These are phyloP conservation scores for Sclerotinia minor DNA, from an alignment of 2,329 filamentous ascomycete species.

Conservation along the genomic window DNA sequence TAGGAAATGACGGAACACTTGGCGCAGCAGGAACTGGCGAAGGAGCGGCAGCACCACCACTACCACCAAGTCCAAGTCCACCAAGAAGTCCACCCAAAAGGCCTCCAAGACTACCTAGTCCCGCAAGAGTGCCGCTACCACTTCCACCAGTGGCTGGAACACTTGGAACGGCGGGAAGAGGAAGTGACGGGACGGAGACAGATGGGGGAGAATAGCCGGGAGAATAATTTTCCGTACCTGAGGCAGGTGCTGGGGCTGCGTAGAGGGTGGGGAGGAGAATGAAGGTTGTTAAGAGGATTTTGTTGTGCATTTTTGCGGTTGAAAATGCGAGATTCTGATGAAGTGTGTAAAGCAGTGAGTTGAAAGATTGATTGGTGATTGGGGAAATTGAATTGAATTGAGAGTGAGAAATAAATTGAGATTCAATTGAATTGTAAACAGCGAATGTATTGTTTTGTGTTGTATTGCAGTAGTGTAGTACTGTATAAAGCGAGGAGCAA, in stretches of 20 bases:
- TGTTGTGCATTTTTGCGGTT: conserved; percentile 6
- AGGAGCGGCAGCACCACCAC: background rate
- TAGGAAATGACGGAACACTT: background rate
- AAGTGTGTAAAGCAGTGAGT: background rate
- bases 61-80: background rate
- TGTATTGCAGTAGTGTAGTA: background rate
- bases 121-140: background rate
- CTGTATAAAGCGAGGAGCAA: background rate
- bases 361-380: background rate
- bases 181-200: background rate
- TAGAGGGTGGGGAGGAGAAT: background rate
- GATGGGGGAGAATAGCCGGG: background rate
- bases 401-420: background rate
- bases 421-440: background rate
- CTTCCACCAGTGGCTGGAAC: background rate
- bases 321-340: background rate
- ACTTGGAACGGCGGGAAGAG: background rate
- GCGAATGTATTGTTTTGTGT: background rate
- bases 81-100: background rate
- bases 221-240: background rate
- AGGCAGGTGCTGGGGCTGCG: conserved; percentile 1
- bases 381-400: background rate
- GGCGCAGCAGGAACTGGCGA: background rate
- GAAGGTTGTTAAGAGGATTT: background rate
- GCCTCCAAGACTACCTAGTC: background rate